Evolutionary conservation across 352 stramenopile genomes (phyloP).

Genomic region (Phytophthora foliorum): DNA sequence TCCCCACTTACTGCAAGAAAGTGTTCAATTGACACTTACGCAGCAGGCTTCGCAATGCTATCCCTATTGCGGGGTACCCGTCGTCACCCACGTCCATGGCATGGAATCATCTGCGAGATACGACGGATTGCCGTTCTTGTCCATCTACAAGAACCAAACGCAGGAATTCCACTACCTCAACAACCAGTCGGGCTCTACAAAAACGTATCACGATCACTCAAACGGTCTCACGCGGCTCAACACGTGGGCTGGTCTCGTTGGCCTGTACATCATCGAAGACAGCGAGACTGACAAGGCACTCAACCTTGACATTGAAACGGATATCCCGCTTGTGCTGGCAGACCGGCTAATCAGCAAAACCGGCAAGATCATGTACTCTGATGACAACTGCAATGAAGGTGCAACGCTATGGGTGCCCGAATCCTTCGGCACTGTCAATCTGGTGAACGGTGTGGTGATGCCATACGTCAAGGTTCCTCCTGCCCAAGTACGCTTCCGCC

Average conservation of each 20-base stretch:
- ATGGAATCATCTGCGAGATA: slow-evolving; percentile 53
- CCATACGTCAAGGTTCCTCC: slow-evolving; percentile 71
- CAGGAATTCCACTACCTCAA: slow-evolving; percentile 52
- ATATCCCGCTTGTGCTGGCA: slow-evolving; percentile 52
- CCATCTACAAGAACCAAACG: slow-evolving; percentile 60
- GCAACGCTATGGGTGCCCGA: slow-evolving; percentile 56
- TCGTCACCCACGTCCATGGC: slow-evolving; percentile 58
- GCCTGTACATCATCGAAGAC: slow-evolving; percentile 59
- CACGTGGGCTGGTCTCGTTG: slow-evolving; percentile 54
- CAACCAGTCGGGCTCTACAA: slow-evolving; percentile 57
- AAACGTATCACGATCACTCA: slow-evolving; percentile 64
- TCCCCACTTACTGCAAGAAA: slow-evolving; percentile 45
- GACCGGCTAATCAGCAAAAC: slow-evolving; percentile 49
- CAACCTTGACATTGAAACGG: slow-evolving; percentile 53
- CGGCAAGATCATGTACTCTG: slow-evolving; percentile 49
- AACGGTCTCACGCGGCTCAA: slow-evolving; percentile 58
- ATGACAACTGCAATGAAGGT: slow-evolving; percentile 44
- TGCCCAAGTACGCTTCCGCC: slow-evolving; percentile 73
- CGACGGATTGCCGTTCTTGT: slow-evolving; percentile 51
- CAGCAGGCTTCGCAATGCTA: slow-evolving; percentile 48
- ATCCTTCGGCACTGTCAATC: slow-evolving; percentile 55
- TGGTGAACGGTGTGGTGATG: slow-evolving; percentile 61
- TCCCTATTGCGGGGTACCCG: slow-evolving; percentile 58
- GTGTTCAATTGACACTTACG: slow-evolving; percentile 36
- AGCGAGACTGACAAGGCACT: slow-evolving; percentile 31